These are phyloP conservation scores for Candida tetrigidarum DNA, from an alignment of 1,139 yeast genomes.

Conservation along the genomic window DNA sequence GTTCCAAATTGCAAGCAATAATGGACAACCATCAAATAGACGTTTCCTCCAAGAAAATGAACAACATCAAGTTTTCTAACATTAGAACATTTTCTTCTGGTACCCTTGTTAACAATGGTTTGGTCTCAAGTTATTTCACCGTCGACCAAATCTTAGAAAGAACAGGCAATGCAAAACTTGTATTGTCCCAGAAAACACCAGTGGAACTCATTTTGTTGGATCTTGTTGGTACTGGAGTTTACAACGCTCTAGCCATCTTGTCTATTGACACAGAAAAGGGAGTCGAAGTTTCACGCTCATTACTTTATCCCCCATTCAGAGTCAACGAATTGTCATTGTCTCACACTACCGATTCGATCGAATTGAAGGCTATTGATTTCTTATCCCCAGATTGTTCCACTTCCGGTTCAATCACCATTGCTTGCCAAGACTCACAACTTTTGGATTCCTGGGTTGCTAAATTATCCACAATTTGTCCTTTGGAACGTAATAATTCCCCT, in stretches of 20 bases:
- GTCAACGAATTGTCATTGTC: constrained; percentile 31
- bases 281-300: constrained; percentile 26
- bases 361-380: constrained; percentile 32
- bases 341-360: constrained; percentile 24
- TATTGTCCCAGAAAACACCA: constrained; percentile 18
- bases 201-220: constrained; percentile 40
- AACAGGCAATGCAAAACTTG: constrained; percentile 21
- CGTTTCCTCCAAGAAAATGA: constrained; percentile 26
- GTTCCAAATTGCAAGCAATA: constrained; percentile 23
- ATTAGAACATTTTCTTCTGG: constrained; percentile 33
- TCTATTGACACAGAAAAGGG: constrained; percentile 18
- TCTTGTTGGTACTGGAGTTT: constrained; percentile 25
- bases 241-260: constrained; percentile 46
- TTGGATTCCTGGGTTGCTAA: constrained; percentile 32
- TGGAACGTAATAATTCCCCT: constrained; percentile 30
- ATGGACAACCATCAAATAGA: constrained; percentile 22
- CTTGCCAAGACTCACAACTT: constrained; percentile 23
- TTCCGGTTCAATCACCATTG: constrained; percentile 17
- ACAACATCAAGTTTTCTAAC: constrained; percentile 40
- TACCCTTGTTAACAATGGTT: constrained; percentile 10
- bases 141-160: constrained; percentile 41
- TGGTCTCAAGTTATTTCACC: constrained; percentile 46
- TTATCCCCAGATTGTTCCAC: constrained; percentile 14
- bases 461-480: constrained; percentile 36
- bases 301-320: constrained; percentile 50